Conservation (phyloP, 352 stramenopile genomes). For the Phytopythium kandeliae region DNA sequence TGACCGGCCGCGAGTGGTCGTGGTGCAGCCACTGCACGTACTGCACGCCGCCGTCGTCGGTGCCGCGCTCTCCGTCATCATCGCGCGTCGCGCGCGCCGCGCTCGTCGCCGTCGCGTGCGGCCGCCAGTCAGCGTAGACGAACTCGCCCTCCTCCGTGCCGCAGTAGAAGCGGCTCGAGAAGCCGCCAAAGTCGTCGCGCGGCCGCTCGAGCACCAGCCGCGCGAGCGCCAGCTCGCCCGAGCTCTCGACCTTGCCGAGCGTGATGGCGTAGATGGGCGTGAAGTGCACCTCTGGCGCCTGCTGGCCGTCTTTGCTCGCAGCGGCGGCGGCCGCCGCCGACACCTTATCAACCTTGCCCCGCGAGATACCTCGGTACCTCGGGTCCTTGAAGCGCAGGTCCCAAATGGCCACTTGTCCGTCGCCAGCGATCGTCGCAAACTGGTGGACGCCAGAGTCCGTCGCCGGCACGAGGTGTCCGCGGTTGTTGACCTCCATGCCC, state of each 20-base stretch:
- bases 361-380: conserved; percentile 66
- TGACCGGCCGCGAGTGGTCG: conserved; percentile 84
- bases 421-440: conserved; percentile 89
- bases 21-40: conserved; percentile 89
- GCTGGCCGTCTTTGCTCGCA: conserved; percentile 39
- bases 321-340: conserved; percentile 18
- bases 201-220: conserved; percentile 62
- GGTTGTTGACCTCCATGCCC: conserved; percentile 85
- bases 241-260: conserved; percentile 67
- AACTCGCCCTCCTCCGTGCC: conserved; percentile 89
- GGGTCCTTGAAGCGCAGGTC: conserved; percentile 88
- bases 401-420: conserved; percentile 92
- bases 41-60: conserved; percentile 52
- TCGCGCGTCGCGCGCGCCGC: conserved; percentile 9
- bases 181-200: conserved; percentile 35
- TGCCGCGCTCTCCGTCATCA: conserved; percentile 12
- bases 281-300: conserved; percentile 67
- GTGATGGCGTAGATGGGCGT: conserved; percentile 80
- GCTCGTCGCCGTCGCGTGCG: conserved; percentile 25
- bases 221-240: conserved; percentile 57
- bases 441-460: conserved; percentile 66
- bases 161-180: conserved; percentile 73
- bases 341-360: conserved; percentile 57
- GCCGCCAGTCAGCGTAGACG: conserved; percentile 85
- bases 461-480: conserved; percentile 71